Evolutionary conservation across 257 asterid genomes (phyloP).

Genomic region (Prunella vulgaris): DNA sequence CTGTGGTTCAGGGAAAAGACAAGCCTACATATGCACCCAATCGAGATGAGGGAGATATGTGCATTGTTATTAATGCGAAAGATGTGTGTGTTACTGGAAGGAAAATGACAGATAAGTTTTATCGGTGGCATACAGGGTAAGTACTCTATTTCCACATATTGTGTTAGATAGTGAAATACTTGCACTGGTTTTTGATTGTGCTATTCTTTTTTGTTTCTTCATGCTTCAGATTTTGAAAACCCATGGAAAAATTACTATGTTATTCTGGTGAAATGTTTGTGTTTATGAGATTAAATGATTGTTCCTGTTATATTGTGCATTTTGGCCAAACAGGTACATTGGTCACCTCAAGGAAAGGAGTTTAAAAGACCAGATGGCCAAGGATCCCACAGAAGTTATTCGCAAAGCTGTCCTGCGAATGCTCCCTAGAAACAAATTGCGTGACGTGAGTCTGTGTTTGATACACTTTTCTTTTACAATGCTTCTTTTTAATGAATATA

Average conservation of each 20-base stretch:
- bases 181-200: not conserved
- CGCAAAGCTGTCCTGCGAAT: conserved; percentile 93
- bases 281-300: not conserved
- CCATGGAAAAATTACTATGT: not conserved
- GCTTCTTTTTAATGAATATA: not conserved
- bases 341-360: conserved; percentile 96
- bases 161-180: not conserved
- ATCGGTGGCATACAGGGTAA: conserved; percentile 94
- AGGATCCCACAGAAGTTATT: conserved; percentile 96
- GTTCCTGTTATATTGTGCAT: not conserved
- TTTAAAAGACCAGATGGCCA: conserved; percentile 95
- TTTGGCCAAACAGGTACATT: conserved; percentile 48
- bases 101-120: conserved; percentile 88
- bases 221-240: not conserved
- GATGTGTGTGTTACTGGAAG: conserved; percentile 89
- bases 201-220: conserved; percentile 4
- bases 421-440: conserved; percentile 93
- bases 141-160: conserved; percentile 7
- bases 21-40: conserved; percentile 84
- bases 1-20: conserved; percentile 96
- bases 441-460: conserved; percentile 61
- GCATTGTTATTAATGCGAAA: conserved; percentile 83
- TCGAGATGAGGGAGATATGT: conserved; percentile 87
- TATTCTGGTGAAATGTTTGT: not conserved
- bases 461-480: not conserved